Evolutionary conservation across 2,329 filamentous ascomycete species (phyloP).

Genomic region (Epichloe coenophiala): DNA sequence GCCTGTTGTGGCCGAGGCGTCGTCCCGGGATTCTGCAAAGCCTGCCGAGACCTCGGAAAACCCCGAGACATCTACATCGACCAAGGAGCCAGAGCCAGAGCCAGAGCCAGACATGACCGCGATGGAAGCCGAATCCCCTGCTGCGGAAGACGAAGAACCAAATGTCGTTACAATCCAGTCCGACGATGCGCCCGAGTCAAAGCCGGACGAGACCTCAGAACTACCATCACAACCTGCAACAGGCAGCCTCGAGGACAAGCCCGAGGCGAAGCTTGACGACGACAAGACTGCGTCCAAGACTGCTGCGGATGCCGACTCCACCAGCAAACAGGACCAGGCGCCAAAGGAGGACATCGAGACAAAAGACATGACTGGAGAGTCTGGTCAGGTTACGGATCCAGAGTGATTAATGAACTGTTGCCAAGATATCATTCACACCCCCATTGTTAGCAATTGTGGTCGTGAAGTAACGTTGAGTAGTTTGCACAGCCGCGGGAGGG

Average conservation of each 20-base stretch:
- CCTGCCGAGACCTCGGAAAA: not conserved
- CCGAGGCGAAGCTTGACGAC: not conserved
- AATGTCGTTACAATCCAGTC: not conserved
- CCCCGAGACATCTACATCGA: not conserved
- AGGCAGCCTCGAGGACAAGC: not conserved
- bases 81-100: not conserved
- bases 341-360: not conserved
- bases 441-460: not conserved
- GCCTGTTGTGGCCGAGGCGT: slow-evolving; percentile 13
- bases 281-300: not conserved
- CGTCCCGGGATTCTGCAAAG: slow-evolving; percentile 4
- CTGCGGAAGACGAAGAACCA: not conserved
- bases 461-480: not conserved
- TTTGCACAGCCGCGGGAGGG: not conserved
- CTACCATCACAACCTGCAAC: not conserved
- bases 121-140: not conserved
- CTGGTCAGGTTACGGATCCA: slow-evolving; percentile 3
- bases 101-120: slow-evolving; percentile 5
- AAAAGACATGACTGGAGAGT: slow-evolving; percentile 4
- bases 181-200: not conserved
- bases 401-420: not conserved
- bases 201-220: not conserved
- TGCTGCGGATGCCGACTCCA: not conserved
- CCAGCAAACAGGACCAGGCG: not conserved
- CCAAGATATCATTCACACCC: not conserved